These are phyloP conservation scores for Leccinellum albellum DNA, from an alignment of 768 basidiomycete genomes.

Conservation along the genomic window DNA sequence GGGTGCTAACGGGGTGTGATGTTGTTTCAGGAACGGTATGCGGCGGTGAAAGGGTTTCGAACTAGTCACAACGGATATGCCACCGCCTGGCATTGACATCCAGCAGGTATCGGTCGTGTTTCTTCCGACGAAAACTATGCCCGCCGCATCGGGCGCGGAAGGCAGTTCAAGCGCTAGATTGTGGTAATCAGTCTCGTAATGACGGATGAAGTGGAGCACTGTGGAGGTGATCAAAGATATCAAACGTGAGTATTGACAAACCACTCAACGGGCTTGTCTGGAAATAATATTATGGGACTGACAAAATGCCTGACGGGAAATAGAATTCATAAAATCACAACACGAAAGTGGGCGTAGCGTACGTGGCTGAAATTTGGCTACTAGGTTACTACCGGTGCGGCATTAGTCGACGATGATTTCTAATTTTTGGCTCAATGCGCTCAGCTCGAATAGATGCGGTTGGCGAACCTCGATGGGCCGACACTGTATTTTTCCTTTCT, in stretches of 20 bases:
- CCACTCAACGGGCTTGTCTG: not conserved
- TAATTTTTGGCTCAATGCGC: constrained; percentile 8
- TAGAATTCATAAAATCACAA: constrained; percentile 70
- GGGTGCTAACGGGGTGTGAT: constrained; percentile 15
- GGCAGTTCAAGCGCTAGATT: constrained; percentile 95
- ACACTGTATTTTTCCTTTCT: not conserved
- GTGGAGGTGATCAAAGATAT: constrained; percentile 89
- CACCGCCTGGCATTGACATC: constrained; percentile 96
- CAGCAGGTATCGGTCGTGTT: constrained; percentile 50
- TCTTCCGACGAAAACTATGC: constrained; percentile 96
- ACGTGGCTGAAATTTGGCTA: too few relatives aligned
- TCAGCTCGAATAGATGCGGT: constrained; percentile 64
- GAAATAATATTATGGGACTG: not conserved
- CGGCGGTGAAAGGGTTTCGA: constrained; percentile 99
- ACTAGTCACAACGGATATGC: constrained; percentile 98
- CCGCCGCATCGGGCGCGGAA: constrained; percentile 94
- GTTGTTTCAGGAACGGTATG: constrained; percentile 75
- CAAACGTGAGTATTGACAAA: constrained; percentile 64
- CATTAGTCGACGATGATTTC: constrained; percentile 6
- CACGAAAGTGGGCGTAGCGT: constrained; percentile 97
- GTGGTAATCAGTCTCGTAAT: constrained; percentile 97
- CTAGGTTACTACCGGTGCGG: constrained; percentile 5
- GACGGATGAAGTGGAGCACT: constrained; percentile 90
- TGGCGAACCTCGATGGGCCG: constrained; percentile 9
- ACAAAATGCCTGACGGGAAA: not conserved